Conservation (phyloP, 441 rosid species). For the Pelargonium citronellum region DNA sequence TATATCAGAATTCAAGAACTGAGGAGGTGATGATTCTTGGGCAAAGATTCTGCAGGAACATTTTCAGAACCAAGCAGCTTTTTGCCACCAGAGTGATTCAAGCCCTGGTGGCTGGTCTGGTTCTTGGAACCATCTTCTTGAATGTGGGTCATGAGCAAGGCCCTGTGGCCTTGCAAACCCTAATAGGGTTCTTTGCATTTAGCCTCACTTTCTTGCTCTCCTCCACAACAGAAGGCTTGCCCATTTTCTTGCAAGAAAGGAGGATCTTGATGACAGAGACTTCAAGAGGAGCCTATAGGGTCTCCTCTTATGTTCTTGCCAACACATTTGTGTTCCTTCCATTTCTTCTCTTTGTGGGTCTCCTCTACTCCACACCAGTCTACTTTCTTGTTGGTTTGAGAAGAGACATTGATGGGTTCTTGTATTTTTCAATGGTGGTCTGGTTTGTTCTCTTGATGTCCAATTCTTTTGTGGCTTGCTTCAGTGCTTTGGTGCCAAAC, state of each 20-base stretch:
- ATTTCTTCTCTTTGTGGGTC: constrained; percentile 54
- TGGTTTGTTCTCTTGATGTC: constrained; percentile 84
- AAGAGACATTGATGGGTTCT: constrained; percentile 47
- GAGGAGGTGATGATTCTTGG: constrained; percentile 63
- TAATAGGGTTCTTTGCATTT: constrained; percentile 76
- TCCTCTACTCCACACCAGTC: constrained; percentile 65
- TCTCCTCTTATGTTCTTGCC: constrained; percentile 50
- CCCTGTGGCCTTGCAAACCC: constrained; percentile 39
- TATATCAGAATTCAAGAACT: constrained; percentile 36
- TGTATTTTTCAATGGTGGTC: constrained; percentile 65
- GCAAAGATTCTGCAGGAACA: constrained; percentile 69
- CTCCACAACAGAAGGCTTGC: constrained; percentile 82
- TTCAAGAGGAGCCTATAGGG: constrained; percentile 66
- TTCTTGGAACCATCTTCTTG: constrained; percentile 71
- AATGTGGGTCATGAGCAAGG: constrained; percentile 52
- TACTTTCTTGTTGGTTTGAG: constrained; percentile 80
- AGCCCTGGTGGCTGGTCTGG: constrained; percentile 62
- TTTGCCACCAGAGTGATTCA: constrained; percentile 74
- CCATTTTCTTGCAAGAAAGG: constrained; percentile 76
- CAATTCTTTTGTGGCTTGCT: constrained; percentile 78
- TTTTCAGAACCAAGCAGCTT: constrained; percentile 75
- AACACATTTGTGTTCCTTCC: constrained; percentile 46
- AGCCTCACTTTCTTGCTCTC: constrained; percentile 75
- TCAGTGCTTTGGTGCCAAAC: constrained; percentile 83
- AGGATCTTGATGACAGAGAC: constrained; percentile 73